phyloP scores from a whole-genome alignment of 306 rosid species.

The Morella rubra region DNA sequence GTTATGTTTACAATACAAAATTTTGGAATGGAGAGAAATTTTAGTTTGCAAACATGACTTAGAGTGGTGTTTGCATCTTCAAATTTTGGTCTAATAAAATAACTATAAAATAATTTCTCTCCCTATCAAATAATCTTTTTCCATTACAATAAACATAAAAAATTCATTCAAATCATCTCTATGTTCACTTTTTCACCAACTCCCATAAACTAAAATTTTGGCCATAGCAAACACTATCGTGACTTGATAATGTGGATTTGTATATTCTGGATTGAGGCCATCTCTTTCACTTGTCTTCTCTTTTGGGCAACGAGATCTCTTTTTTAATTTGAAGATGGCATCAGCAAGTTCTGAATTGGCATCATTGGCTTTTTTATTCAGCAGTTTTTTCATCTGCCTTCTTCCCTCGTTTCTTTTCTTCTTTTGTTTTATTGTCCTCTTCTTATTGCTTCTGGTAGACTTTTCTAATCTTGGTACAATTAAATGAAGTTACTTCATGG shows the following conservation, averaged over 20 bases:
- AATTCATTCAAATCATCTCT: too few relatives aligned
- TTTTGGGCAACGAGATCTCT: background rate
- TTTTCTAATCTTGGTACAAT: background rate
- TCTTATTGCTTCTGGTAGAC: too few relatives aligned
- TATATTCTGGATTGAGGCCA: background rate
- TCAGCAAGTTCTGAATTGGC: background rate
- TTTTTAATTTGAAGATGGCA: background rate
- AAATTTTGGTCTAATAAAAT: too few relatives aligned
- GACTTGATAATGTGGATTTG: background rate
- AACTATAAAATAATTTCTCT: too few relatives aligned
- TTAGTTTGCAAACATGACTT: too few relatives aligned
- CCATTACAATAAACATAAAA: too few relatives aligned
- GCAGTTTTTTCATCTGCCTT: background rate
- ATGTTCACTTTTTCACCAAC: too few relatives aligned
- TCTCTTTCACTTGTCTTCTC: background rate
- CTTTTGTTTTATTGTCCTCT: background rate
- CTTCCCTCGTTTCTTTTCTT: background rate
- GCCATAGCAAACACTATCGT: background rate
- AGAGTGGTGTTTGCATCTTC: too few relatives aligned
- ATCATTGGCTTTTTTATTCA: background rate
- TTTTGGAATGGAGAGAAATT: too few relatives aligned
- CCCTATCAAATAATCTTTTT: too few relatives aligned
- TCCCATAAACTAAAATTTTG: too few relatives aligned
- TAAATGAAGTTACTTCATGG: background rate
- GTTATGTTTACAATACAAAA: too few relatives aligned